Percentiles rank a stretch among this genome's conserved stretches.
phyloP scores from a whole-genome alignment of 345 rosid genomes.

The Excoecaria cochinchinensis region DNA sequence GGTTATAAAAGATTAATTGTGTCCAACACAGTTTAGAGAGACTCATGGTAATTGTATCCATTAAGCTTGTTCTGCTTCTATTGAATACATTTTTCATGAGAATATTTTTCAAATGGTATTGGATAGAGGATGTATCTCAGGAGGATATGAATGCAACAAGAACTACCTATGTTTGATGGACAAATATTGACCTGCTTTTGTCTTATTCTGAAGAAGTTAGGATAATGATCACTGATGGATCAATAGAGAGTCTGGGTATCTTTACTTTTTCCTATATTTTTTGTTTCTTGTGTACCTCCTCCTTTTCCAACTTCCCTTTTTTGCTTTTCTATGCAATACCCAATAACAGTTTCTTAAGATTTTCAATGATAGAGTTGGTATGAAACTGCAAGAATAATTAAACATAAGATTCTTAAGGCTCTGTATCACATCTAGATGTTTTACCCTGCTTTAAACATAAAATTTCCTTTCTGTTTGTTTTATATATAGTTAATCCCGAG shows the following conservation, averaged over 20 bases:
- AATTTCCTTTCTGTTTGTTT: background rate
- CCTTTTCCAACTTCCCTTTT: background rate
- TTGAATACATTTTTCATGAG: background rate
- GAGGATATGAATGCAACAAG: slow-evolving; percentile 1
- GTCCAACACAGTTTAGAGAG: background rate
- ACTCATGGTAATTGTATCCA: background rate
- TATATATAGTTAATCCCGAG: background rate
- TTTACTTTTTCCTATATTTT: too few species aligned
- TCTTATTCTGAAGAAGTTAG: background rate
- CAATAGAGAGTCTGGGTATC: too few species aligned
- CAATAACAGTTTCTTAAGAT: background rate
- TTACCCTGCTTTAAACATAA: background rate
- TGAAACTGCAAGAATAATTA: background rate
- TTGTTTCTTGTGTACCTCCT: too few species aligned
- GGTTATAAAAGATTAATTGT: background rate
- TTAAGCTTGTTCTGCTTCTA: background rate
- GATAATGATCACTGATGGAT: background rate
- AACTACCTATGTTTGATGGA: background rate
- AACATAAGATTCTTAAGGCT: background rate
- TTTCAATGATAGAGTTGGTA: background rate
- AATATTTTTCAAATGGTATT: too few species aligned
- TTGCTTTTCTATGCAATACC: slow-evolving; percentile 5
- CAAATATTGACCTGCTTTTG: background rate
- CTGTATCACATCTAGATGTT: background rate
- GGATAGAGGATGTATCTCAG: background rate